A percentile compares a stretch with the other conserved stretches of the same genome.
Evolutionary conservation across 352 stramenopile species (phyloP).

Genomic region (Globisporangium radiosum): DNA sequence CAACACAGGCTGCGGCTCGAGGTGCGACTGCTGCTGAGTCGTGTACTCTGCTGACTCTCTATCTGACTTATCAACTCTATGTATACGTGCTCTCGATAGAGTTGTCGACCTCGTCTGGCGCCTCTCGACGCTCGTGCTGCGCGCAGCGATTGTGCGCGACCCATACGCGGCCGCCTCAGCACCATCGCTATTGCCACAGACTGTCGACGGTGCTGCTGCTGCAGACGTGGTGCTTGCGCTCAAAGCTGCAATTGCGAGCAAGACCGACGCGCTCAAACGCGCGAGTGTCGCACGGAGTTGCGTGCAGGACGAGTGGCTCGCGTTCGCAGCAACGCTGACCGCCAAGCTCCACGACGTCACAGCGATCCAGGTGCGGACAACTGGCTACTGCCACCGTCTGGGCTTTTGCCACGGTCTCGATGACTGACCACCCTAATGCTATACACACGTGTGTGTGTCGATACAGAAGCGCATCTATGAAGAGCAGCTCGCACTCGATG

Average conservation of each 20-base stretch:
- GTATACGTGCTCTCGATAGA: conserved; percentile 8
- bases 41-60: neutral
- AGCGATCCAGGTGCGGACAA: conserved; percentile 17
- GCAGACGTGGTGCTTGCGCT: conserved; percentile 11
- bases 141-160: conserved; percentile 18
- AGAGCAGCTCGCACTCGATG: conserved; percentile 29
- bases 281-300: conserved; percentile 25
- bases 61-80: neutral
- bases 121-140: conserved; percentile 35
- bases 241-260: conserved; percentile 35
- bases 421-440: neutral
- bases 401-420: neutral
- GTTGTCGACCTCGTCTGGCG: conserved; percentile 51
- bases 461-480: conserved; percentile 35
- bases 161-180: conserved; percentile 12
- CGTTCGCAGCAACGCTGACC: conserved; percentile 23
- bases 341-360: conserved; percentile 31
- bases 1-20: conserved; percentile 38
- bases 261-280: conserved; percentile 31
- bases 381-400: neutral
- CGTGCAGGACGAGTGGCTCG: conserved; percentile 39
- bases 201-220: neutral
- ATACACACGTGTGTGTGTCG: neutral
- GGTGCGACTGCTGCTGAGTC: conserved; percentile 14
- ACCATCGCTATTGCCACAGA: neutral